Evolutionary conservation across 2,329 filamentous ascomycete species (phyloP).

Genomic region (Hypoxylon sp.): DNA sequence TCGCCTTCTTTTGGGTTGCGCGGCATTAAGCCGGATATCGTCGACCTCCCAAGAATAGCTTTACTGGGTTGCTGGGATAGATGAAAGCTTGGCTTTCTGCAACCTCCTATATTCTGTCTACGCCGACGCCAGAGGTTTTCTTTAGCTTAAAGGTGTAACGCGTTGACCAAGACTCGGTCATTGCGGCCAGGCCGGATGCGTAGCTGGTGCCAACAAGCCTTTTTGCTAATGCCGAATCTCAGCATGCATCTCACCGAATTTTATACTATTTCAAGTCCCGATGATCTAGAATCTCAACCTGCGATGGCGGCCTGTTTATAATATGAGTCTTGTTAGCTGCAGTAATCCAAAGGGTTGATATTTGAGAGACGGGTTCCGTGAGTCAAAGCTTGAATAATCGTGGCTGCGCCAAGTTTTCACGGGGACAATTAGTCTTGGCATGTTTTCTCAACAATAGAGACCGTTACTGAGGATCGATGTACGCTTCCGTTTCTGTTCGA

Average conservation of each 20-base stretch:
- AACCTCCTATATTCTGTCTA: constrained; percentile 37
- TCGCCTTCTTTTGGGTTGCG: constrained; percentile 41
- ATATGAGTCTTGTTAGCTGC: constrained; percentile 16
- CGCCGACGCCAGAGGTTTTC: constrained; percentile 34
- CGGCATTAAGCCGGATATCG: constrained; percentile 50
- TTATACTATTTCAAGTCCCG: constrained; percentile 8
- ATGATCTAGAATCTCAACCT: constrained; percentile 18
- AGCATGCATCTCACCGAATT: constrained; percentile 23
- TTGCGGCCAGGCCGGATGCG: constrained; percentile 23
- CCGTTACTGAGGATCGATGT: constrained; percentile 13
- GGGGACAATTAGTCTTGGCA: constrained; percentile 17
- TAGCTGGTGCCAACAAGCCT: constrained; percentile 18
- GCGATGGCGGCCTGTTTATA: constrained; percentile 16
- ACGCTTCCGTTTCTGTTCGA: constrained; percentile 19
- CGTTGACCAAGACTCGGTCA: constrained; percentile 18
- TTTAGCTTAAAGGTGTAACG: constrained; percentile 26
- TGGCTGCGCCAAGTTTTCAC: constrained; percentile 24
- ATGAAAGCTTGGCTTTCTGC: constrained; percentile 46
- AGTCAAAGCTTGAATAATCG: constrained; percentile 14
- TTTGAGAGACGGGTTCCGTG: constrained; percentile 8
- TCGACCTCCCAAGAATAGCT: constrained; percentile 36
- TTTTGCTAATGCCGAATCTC: constrained; percentile 12
- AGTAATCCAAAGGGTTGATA: background rate
- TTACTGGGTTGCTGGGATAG: constrained; percentile 46
- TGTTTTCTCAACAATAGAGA: constrained; percentile 14